Evolutionary conservation across 768 basidiomycete genomes (phyloP), one percentile per base, ranked within the genome.

Genomic region (Amanita polypyramis): DNA sequence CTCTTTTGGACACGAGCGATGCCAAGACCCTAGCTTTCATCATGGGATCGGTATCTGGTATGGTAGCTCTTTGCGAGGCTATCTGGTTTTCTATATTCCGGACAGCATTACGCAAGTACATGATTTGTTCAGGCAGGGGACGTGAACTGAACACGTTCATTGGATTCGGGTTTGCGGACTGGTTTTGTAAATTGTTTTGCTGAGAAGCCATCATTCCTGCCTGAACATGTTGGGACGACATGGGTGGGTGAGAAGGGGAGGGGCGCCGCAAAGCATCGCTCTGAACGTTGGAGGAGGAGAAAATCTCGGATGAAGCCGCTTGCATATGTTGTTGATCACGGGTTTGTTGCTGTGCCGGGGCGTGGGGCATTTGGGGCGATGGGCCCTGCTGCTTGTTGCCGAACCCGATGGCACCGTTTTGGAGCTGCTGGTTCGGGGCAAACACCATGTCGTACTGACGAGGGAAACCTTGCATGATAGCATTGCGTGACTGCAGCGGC

Each of bases 181-280:
- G 47, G 2, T 27, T 32, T 11, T 38, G 46, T 29, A 29, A 5
- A 29, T 5, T 21, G 14, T 23, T 23, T 11, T 42, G 41, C 41
- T 42, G 43, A 17, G 27, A 8, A 2, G 29, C 10, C 17, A 42
- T 33, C 30, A 41, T 41, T 19, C 30, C 30, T 14, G 14, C 15
- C 40, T 40, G 39, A 12, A 49, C 23, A 49, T 49, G 47, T 32
- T 49, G 47, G 23, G 39, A 17, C 19, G 27, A 20, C 8, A 47
- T 60, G 14, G 62, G 55, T 55, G 63, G 55, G 60, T 70, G 67
- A n/a, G 69, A 66, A 14, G 74, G 79, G 23, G 75, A 75, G 4
- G 72, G 66, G 8, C 72, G 75, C 30, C 73, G 70, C 56, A 79
- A 66, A 21, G 65, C 68, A 21, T 75, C 72, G 53, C 64, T 61